Percentiles rank a stretch among this genome's conserved stretches.
These are phyloP conservation scores for Clitopilus hobsonii DNA, from an alignment of 768 basidiomycete genomes.

Conservation along the genomic window DNA sequence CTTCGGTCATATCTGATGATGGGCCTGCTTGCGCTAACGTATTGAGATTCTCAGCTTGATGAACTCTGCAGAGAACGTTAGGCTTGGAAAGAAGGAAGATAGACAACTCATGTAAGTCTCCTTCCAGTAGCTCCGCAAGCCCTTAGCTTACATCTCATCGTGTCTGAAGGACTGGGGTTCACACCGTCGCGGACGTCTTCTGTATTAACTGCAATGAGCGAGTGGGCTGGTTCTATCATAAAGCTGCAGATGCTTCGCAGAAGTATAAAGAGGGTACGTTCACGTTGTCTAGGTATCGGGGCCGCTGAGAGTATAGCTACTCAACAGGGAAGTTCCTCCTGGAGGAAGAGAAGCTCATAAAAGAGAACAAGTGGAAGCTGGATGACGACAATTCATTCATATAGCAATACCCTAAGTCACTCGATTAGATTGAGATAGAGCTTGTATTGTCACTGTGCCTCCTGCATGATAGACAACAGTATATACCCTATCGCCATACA, in stretches of 20 bases:
- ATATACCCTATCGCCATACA: no score
- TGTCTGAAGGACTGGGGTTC: slow-evolving; percentile 62
- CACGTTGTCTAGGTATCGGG: not conserved
- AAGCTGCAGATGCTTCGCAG: slow-evolving; percentile 70
- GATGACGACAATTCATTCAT: slow-evolving; percentile 30
- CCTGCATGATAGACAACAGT: no score
- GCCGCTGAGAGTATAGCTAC: not conserved
- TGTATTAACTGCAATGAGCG: slow-evolving; percentile 77
- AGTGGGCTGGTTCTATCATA: slow-evolving; percentile 81
- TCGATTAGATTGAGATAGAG: no score
- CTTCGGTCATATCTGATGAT: not conserved
- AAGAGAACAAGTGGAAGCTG: slow-evolving; percentile 77
- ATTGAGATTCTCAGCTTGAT: slow-evolving; percentile 45
- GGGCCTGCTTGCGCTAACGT: not conserved
- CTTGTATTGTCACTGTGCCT: no score
- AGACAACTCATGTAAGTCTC: slow-evolving; percentile 58
- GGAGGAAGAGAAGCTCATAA: slow-evolving; percentile 74
- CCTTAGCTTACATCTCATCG: slow-evolving; percentile 1
- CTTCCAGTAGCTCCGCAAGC: not conserved
- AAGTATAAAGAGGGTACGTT: slow-evolving; percentile 80
- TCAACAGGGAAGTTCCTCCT: slow-evolving; percentile 73
- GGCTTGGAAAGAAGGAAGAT: slow-evolving; percentile 69
- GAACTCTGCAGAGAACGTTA: slow-evolving; percentile 74
- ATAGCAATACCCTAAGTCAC: no score
- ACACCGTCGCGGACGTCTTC: slow-evolving; percentile 77